Percentiles rank a stretch among this genome's conserved stretches.
Evolutionary conservation across 1,139 yeast genomes (phyloP).

Genomic region (Nakaseomyces kungkrabaensis): DNA sequence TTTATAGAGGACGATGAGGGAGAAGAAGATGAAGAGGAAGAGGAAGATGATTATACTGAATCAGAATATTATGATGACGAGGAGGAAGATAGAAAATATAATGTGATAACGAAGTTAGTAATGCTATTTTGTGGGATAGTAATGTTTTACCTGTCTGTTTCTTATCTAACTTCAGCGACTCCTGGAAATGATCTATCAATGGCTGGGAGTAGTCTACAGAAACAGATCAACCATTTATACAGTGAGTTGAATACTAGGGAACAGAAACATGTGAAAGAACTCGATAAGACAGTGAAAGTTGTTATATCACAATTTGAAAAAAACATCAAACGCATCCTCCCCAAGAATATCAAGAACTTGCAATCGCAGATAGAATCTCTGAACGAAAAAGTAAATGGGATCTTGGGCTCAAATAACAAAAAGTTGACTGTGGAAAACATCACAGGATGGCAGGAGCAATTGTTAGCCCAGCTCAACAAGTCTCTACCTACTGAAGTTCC

Average conservation of each 20-base stretch:
- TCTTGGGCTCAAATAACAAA: neutral
- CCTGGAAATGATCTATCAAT: constrained; percentile 3
- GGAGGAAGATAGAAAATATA: constrained; percentile 1
- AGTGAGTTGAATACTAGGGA: constrained; percentile 21
- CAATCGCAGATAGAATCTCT: constrained; percentile 5
- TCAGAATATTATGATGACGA: constrained; percentile 5
- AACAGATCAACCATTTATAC: constrained; percentile 24
- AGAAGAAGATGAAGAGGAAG: constrained; percentile 7
- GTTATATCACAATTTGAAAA: constrained; percentile 27
- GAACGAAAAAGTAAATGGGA: neutral
- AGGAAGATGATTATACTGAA: neutral
- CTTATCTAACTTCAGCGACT: neutral
- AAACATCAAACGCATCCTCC: constrained; percentile 23
- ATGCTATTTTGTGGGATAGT: neutral
- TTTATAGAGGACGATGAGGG: neutral
- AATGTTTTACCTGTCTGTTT: neutral
- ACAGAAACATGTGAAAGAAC: constrained; percentile 16
- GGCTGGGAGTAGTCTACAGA: constrained; percentile 15
- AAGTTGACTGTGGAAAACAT: constrained; percentile 14
- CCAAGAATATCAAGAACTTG: constrained; percentile 14
- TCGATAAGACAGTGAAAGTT: constrained; percentile 24
- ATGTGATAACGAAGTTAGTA: constrained; percentile 3
- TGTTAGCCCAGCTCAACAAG: constrained; percentile 14
- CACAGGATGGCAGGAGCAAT: constrained; percentile 19
- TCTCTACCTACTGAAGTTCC: constrained; percentile 26